Conservation (phyloP, 305 asterid genomes). For the Monarda citriodora region DNA sequence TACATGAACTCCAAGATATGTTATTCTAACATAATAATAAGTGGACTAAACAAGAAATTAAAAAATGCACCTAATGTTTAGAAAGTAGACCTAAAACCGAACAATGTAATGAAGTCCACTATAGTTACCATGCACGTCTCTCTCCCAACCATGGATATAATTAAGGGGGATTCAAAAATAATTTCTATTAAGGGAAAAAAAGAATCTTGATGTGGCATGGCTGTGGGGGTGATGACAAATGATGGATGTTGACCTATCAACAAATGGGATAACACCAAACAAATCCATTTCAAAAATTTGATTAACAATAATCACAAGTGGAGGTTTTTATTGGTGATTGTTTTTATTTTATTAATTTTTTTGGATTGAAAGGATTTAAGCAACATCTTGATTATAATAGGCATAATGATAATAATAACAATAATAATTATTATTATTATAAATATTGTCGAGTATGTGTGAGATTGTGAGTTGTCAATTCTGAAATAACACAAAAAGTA, state of each 20-base stretch:
- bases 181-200: constrained; percentile 41
- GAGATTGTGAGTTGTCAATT: constrained; percentile 28
- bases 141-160: constrained; percentile 27
- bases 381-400: constrained; percentile 24
- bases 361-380: constrained; percentile 36
- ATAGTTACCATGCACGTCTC: constrained; percentile 26
- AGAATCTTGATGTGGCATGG: constrained; percentile 67
- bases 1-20: neutral
- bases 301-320: constrained; percentile 36
- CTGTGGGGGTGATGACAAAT: constrained; percentile 57
- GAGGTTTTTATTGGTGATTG: constrained; percentile 37
- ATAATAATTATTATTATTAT: too few species aligned
- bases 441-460: constrained; percentile 19
- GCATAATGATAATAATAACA: neutral
- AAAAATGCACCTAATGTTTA: constrained; percentile 18
- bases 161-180: constrained; percentile 9
- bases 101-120: constrained; percentile 27
- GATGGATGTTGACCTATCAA: constrained; percentile 86
- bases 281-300: constrained; percentile 51
- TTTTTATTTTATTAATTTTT: constrained; percentile 19
- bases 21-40: too few species aligned
- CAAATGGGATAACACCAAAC: constrained; percentile 84
- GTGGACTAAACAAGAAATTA: neutral
- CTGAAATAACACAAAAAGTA: constrained; percentile 25
- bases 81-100: constrained; percentile 1